phyloP scores from a whole-genome alignment of 768 basidiomycete genomes.

The Flagelloscypha sp. region DNA sequence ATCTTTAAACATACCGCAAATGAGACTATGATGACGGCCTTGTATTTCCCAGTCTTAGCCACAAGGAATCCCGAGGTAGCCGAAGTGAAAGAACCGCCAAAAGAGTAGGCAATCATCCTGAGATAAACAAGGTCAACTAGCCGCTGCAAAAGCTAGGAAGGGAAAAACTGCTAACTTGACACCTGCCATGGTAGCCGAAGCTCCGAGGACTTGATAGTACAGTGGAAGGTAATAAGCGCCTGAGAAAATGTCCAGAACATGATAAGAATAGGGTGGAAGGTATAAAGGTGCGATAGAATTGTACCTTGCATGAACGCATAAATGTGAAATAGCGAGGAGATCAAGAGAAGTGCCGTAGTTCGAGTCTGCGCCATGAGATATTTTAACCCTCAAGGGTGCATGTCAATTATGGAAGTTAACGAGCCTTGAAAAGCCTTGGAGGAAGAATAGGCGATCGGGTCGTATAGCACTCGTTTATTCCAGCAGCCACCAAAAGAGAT shows the following conservation, averaged over 20 bases:
- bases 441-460: slow-evolving; percentile 64
- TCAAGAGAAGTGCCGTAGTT: slow-evolving; percentile 55
- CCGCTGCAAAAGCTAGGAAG: not conserved
- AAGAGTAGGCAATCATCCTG: slow-evolving; percentile 71
- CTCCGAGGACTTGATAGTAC: slow-evolving; percentile 72
- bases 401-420: slow-evolving; percentile 4
- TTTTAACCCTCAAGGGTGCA: not conserved
- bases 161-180: slow-evolving; percentile 40
- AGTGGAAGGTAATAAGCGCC: slow-evolving; percentile 65
- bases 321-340: slow-evolving; percentile 56
- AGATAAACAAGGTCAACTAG: slow-evolving; percentile 2
- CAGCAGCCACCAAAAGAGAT: slow-evolving; percentile 40
- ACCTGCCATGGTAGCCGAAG: slow-evolving; percentile 64
- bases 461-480: slow-evolving; percentile 54
- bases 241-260: slow-evolving; percentile 8
- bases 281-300: not conserved
- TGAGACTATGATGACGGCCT: slow-evolving; percentile 53
- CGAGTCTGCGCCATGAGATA: slow-evolving; percentile 47
- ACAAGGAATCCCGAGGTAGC: slow-evolving; percentile 50
- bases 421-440: slow-evolving; percentile 63
- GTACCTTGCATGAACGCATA: slow-evolving; percentile 51
- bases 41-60: slow-evolving; percentile 49
- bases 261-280: not conserved
- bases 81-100: slow-evolving; percentile 48
- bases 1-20: too few relatives aligned